A percentile compares a stretch with the other conserved stretches of the same genome.
phyloP scores from a whole-genome alignment of 78 protist species.

The Pelomyxa schiedti region DNA sequence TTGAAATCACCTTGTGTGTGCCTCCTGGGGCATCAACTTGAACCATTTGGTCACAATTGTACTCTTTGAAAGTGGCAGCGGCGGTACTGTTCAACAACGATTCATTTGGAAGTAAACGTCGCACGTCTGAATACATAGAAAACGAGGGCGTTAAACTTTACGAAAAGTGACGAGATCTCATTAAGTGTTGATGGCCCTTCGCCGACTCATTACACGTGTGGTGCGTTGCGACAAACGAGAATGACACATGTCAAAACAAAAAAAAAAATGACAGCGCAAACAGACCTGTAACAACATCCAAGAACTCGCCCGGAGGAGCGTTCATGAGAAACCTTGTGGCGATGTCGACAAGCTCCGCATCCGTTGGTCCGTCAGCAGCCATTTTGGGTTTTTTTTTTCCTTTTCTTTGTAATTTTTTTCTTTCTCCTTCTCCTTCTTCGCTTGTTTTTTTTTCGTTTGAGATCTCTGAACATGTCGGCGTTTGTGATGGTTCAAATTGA shows the following conservation, averaged over 20 bases:
- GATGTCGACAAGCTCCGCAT: not conserved
- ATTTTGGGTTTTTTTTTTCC: no score
- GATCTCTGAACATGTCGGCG: no score
- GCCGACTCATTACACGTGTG: no score
- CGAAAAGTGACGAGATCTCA: not conserved
- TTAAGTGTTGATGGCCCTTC: not conserved
- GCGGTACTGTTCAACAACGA: not conserved
- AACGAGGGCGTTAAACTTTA: not conserved
- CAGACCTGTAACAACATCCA: slow-evolving; percentile 10
- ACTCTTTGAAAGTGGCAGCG: not conserved
- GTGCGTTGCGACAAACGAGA: no score
- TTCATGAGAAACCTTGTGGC: not conserved
- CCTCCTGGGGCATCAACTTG: not conserved
- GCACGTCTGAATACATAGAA: slow-evolving; percentile 10
- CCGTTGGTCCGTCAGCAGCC: not conserved
- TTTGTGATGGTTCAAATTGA: no score
- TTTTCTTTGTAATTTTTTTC: no score
- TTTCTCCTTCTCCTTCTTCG: no score
- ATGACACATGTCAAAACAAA: no score
- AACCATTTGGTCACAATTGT: slow-evolving; percentile 3
- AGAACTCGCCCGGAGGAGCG: slow-evolving; percentile 31
- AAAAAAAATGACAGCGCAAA: no score
- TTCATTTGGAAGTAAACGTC: not conserved
- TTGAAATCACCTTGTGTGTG: not conserved
- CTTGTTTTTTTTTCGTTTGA: no score